Conservation (phyloP, 2,329 filamentous ascomycete genomes). For the Myriosclerotinia scirpicola region DNA sequence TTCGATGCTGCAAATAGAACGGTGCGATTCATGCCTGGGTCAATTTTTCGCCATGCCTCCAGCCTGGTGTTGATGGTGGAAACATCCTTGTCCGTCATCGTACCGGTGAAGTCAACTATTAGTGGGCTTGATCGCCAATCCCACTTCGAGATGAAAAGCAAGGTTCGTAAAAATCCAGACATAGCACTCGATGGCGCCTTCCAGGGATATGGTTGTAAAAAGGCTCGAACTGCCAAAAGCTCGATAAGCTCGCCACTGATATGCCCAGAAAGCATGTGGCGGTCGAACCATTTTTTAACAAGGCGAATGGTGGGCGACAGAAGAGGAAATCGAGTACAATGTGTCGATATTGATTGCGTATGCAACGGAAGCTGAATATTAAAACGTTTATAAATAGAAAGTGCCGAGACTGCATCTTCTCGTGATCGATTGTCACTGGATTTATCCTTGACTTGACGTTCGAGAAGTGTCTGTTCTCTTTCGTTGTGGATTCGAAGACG, state of each 20-base stretch:
- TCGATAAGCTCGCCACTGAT: slow-evolving; percentile 81
- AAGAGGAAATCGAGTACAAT: slow-evolving; percentile 76
- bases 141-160: slow-evolving; percentile 81
- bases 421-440: slow-evolving; percentile 62
- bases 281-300: slow-evolving; percentile 84
- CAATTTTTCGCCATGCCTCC: slow-evolving; percentile 81
- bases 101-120: slow-evolving; percentile 71
- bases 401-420: slow-evolving; percentile 66
- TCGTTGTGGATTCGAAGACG: slow-evolving; percentile 87
- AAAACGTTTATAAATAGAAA: slow-evolving; percentile 68
- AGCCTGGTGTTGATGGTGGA: slow-evolving; percentile 68
- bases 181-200: slow-evolving; percentile 70
- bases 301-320: slow-evolving; percentile 82
- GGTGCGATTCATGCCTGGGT: slow-evolving; percentile 82
- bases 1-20: slow-evolving; percentile 81
- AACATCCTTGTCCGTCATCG: slow-evolving; percentile 61
- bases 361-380: slow-evolving; percentile 75
- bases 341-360: slow-evolving; percentile 75
- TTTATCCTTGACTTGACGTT: slow-evolving; percentile 76
- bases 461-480: slow-evolving; percentile 76
- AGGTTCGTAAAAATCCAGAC: slow-evolving; percentile 77
- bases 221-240: slow-evolving; percentile 74
- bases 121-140: slow-evolving; percentile 87
- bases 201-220: slow-evolving; percentile 82
- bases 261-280: slow-evolving; percentile 76